These are phyloP conservation scores for Geotrichum klebahnii DNA, from an alignment of 1,139 yeast species.

Conservation along the genomic window DNA sequence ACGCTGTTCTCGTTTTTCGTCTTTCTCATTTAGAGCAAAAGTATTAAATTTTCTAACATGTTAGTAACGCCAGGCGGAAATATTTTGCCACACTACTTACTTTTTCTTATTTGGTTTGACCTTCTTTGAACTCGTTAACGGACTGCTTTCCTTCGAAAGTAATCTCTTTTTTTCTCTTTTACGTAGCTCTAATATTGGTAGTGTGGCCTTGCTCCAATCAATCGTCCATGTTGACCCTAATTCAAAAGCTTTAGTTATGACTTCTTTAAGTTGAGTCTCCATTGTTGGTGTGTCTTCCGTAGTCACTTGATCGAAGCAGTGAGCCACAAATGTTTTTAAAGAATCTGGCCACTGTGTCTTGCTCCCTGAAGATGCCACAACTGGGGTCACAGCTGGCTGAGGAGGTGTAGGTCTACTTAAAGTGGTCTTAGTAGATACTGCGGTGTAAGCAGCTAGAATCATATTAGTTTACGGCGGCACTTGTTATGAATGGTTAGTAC, in stretches of 20 bases:
- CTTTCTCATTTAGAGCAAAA: slow-evolving; percentile 36
- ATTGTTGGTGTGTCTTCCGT: slow-evolving; percentile 40
- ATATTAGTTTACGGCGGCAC: too few species aligned
- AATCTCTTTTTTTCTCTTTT: slow-evolving; percentile 15
- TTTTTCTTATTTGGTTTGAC: slow-evolving; percentile 11
- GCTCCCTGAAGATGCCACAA: slow-evolving; percentile 1
- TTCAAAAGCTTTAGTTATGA: slow-evolving; percentile 51
- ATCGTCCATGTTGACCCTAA: slow-evolving; percentile 48
- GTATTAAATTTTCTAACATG: slow-evolving; percentile 14
- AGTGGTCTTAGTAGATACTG: slow-evolving; percentile 22
- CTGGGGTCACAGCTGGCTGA: slow-evolving; percentile 8
- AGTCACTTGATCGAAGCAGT: slow-evolving; percentile 44
- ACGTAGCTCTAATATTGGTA: slow-evolving; percentile 48
- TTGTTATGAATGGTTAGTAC: too few species aligned
- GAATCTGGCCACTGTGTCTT: slow-evolving; percentile 46
- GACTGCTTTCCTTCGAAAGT: slow-evolving; percentile 6
- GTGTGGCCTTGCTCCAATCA: slow-evolving; percentile 55
- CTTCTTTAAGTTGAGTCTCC: slow-evolving; percentile 46
- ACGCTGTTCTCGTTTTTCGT: slow-evolving; percentile 46
- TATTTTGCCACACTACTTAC: slow-evolving; percentile 7
- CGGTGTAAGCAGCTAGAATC: slow-evolving; percentile 22
- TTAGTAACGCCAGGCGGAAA: neutral
- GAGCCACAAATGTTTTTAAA: slow-evolving; percentile 47
- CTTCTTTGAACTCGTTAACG: slow-evolving; percentile 18
- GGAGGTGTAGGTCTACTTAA: slow-evolving; percentile 16